phyloP scores from a whole-genome alignment of 176 grass and related monocot genomes.

The Eleusine coracana region DNA sequence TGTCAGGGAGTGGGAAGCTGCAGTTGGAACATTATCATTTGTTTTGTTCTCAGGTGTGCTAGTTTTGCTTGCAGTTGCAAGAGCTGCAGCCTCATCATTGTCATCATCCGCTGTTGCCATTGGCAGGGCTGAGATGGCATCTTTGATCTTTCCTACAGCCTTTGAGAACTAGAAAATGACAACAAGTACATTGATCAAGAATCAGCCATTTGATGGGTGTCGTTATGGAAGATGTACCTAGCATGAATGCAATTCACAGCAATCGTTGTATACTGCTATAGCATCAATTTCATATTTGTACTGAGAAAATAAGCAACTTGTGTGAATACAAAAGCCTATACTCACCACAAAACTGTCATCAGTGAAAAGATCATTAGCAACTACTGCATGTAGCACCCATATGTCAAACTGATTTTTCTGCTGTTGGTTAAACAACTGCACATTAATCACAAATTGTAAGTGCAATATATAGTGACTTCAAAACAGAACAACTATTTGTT shows the following conservation, averaged over 20 bases:
- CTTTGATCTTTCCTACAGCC: slow-evolving; percentile 85
- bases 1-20: neutral
- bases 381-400: slow-evolving; percentile 80
- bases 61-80: slow-evolving; percentile 51
- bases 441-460: slow-evolving; percentile 24
- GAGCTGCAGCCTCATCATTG: slow-evolving; percentile 61
- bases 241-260: neutral
- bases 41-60: slow-evolving; percentile 10
- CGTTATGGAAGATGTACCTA: neutral
- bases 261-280: neutral
- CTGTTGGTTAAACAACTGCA: slow-evolving; percentile 74
- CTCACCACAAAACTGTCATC: slow-evolving; percentile 99
- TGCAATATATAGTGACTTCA: slow-evolving; percentile 1
- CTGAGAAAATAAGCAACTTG: neutral
- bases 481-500: slow-evolving; percentile 8
- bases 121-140: slow-evolving; percentile 69
- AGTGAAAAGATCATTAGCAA: slow-evolving; percentile 96
- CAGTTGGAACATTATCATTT: neutral
- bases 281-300: neutral
- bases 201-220: neutral
- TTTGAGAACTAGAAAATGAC: slow-evolving; percentile 72
- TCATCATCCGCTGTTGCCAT: slow-evolving; percentile 69
- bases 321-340: neutral
- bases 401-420: slow-evolving; percentile 74
- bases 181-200: neutral